Conservation (phyloP, 1,139 yeast species). For the Pichia inconspicua region DNA sequence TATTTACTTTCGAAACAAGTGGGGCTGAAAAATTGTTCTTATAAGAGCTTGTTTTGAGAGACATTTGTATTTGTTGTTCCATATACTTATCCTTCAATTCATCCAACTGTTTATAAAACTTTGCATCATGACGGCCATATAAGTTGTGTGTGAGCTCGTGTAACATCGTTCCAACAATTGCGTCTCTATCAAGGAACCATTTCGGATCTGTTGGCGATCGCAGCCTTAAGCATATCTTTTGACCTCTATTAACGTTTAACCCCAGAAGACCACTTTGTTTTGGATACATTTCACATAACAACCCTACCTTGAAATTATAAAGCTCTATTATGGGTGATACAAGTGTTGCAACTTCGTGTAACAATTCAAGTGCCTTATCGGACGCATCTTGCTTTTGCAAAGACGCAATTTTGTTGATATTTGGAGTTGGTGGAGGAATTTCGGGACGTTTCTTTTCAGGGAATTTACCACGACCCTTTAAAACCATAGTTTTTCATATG, state of each 20-base stretch:
- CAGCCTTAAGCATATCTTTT: constrained; percentile 63
- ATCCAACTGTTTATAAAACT: constrained; percentile 61
- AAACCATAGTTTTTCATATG: constrained; percentile 15
- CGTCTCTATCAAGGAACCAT: constrained; percentile 58
- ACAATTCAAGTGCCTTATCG: constrained; percentile 49
- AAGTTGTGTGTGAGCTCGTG: constrained; percentile 84
- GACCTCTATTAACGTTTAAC: constrained; percentile 78
- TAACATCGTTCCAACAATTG: constrained; percentile 71
- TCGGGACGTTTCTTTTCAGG: constrained; percentile 15
- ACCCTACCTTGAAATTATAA: constrained; percentile 56
- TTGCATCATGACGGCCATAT: constrained; percentile 71
- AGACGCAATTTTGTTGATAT: constrained; percentile 47
- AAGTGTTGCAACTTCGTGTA: constrained; percentile 52
- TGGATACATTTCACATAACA: constrained; percentile 82
- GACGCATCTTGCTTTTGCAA: constrained; percentile 45
- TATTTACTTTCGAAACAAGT: neutral
- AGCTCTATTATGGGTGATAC: constrained; percentile 74
- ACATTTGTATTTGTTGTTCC: constrained; percentile 40
- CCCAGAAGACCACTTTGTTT: constrained; percentile 61
- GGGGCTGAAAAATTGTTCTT: constrained; percentile 8
- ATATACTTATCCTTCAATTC: constrained; percentile 53
- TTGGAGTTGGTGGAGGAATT: constrained; percentile 38
- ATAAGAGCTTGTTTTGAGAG: constrained; percentile 18
- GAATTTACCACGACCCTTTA: constrained; percentile 17
- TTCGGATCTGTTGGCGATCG: constrained; percentile 50